Conservation (phyloP, 2,329 filamentous ascomycete species). For the Ascochyta fabae region DNA sequence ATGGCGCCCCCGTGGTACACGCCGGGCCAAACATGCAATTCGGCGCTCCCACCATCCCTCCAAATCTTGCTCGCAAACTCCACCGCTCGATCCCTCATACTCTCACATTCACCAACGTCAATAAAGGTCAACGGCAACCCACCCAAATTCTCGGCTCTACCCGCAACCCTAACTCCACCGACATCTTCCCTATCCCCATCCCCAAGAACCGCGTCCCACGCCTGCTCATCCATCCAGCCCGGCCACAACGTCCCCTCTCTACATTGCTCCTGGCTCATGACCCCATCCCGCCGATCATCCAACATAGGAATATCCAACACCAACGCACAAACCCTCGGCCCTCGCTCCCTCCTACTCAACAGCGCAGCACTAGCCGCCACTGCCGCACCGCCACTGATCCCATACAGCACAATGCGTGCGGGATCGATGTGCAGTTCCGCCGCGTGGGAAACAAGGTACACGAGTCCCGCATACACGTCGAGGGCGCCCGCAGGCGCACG, state of each 20-base stretch:
- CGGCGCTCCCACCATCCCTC: constrained; percentile 51
- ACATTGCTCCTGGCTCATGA: constrained; percentile 40
- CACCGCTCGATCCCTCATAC: constrained; percentile 53
- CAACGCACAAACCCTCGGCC: constrained; percentile 48
- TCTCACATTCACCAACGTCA: constrained; percentile 53
- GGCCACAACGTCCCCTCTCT: constrained; percentile 46
- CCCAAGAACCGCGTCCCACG: constrained; percentile 54
- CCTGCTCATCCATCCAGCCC: constrained; percentile 49
- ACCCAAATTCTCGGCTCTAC: constrained; percentile 38
- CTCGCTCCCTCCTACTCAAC: constrained; percentile 46
- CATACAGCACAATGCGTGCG: constrained; percentile 50
- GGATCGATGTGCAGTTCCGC: constrained; percentile 52
- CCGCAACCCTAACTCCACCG: constrained; percentile 47
- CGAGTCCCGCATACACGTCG: constrained; percentile 26
- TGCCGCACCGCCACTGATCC: constrained; percentile 54
- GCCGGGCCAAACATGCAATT: constrained; percentile 55
- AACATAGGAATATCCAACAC: constrained; percentile 58
- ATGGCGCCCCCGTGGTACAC: constrained; percentile 14
- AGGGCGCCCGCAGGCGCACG: constrained; percentile 49
- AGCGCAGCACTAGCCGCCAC: constrained; percentile 51
- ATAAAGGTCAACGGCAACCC: constrained; percentile 55
- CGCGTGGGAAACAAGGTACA: constrained; percentile 46
- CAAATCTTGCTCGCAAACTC: constrained; percentile 51
- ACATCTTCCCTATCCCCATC: not conserved
- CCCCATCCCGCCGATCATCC: constrained; percentile 51